phyloP scores from a whole-genome alignment of 2,329 filamentous ascomycete genomes.

The Talaromyces verruculosus region DNA sequence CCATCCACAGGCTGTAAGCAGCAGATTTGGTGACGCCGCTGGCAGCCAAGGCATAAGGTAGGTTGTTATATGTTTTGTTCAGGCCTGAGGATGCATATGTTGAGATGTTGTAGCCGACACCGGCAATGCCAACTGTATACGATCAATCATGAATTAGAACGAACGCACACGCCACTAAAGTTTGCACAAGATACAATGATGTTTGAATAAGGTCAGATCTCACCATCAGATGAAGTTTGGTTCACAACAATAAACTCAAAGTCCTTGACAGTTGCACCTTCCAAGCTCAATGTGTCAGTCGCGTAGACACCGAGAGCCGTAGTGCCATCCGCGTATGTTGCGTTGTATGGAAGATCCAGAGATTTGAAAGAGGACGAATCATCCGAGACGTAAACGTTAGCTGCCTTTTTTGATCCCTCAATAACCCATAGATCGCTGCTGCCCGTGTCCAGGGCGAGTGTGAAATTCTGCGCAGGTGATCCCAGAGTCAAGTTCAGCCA shows the following conservation, averaged over 20 bases:
- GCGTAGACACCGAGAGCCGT: constrained; percentile 74
- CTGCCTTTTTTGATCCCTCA: constrained; percentile 62
- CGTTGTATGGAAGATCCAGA: constrained; percentile 73
- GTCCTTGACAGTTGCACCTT: constrained; percentile 23
- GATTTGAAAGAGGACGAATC: constrained; percentile 57
- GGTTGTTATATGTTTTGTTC: constrained; percentile 60
- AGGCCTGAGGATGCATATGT: constrained; percentile 57
- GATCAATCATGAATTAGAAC: background rate
- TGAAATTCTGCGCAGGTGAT: constrained; percentile 59
- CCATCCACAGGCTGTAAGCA: constrained; percentile 46
- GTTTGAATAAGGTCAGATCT: background rate
- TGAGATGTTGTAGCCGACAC: constrained; percentile 74
- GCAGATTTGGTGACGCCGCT: constrained; percentile 62
- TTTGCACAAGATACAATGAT: no score
- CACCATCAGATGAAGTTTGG: constrained; percentile 22
- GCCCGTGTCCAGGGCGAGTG: constrained; percentile 65
- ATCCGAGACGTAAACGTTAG: constrained; percentile 60
- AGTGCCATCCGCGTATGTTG: constrained; percentile 77
- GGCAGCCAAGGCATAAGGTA: constrained; percentile 62
- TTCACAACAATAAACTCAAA: constrained; percentile 20
- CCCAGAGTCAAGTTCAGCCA: constrained; percentile 63
- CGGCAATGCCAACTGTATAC: constrained; percentile 66
- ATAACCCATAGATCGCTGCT: constrained; percentile 72
- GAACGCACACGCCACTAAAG: no score
- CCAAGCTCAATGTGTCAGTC: constrained; percentile 58